Evolutionary conservation across 78 protist species (phyloP), one percentile per base, ranked within the genome.

Genomic region (Dictyostelium brefeldianum): DNA sequence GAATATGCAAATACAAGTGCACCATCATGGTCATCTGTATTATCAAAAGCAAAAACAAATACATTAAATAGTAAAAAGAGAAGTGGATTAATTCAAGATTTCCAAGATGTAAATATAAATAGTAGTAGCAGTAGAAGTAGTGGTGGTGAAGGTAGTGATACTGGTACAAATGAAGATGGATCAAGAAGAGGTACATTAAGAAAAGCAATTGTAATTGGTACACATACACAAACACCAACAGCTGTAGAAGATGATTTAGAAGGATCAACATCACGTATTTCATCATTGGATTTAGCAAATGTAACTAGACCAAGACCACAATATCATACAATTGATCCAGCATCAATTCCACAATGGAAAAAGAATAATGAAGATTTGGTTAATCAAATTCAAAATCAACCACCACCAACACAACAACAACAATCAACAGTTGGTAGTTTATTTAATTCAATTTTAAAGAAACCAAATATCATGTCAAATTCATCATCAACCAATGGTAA

Each of bases 301-400:
- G 93, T 87, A 4, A 47, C 22, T 36, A 80, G 93, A 75, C 93
- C 93, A 14, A 74, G 79, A 65, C 93, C 67, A 77, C 93, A 87
- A 77, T 87, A 87, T 65, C 93, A 87, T 46, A 87, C 93, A 5
- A 87, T 87, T 9, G 93, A 87, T 51, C 93, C 93, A 4, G 50
- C 93, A 7, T 51, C 75, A 27, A 87, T 87, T 27, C 93, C 93
- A 11, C 83, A 87, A 59, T 87, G 93, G 93, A 59, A 81, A 48
- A 81, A 65, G 77, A 81, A 56, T 14, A 57, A 81, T 65, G 89
- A 59, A 50, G 89, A 81, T 4, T 7, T 64, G 4, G 27, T 64
- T 1, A 54, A 75, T 4, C 41, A 67, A 29, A n/a, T 29, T 29
- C 75, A 67, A 75, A 31, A 67, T 8, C 75, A n/a, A n/a, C 43